These are phyloP conservation scores for Monosporozyma servazzii DNA, from an alignment of 805 yeast genomes.

Conservation along the genomic window DNA sequence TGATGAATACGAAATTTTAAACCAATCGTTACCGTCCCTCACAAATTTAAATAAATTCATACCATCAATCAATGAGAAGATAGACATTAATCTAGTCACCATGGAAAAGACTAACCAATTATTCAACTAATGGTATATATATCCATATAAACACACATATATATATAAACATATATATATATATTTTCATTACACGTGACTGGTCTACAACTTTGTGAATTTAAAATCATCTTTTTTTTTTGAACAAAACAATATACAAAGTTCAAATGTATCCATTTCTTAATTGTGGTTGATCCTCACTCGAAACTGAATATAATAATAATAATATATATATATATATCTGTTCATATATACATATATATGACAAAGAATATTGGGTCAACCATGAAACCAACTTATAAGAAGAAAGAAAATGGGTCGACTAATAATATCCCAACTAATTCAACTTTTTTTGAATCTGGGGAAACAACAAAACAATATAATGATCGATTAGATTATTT, in stretches of 20 bases:
- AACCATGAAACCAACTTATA: conserved; percentile 3
- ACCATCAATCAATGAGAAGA: not conserved
- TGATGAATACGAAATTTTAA: not conserved
- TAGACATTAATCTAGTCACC: not conserved
- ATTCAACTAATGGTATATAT: not conserved
- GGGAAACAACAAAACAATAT: conserved; percentile 31
- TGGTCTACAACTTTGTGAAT: too few species aligned
- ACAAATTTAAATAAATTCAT: not conserved
- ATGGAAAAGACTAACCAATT: not conserved
- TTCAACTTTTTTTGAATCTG: conserved; percentile 18
- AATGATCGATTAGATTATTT: conserved; percentile 49
- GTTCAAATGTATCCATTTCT: too few species aligned
- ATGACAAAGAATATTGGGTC: too few species aligned
- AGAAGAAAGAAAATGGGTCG: conserved; percentile 6
- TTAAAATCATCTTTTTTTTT: too few species aligned
- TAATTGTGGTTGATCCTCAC: too few species aligned
- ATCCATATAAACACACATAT: too few species aligned
- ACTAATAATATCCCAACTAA: not conserved
- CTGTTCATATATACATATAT: too few species aligned
- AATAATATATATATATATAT: too few species aligned
- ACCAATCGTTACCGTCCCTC: conserved; percentile 1
- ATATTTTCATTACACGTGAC: not conserved
- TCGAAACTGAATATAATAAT: too few species aligned
- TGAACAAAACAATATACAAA: too few species aligned
- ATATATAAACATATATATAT: too few species aligned